Base-by-base conservation (phyloP, 2,329 filamentous ascomycete species). In the Microdochium bolleyi region DNA sequence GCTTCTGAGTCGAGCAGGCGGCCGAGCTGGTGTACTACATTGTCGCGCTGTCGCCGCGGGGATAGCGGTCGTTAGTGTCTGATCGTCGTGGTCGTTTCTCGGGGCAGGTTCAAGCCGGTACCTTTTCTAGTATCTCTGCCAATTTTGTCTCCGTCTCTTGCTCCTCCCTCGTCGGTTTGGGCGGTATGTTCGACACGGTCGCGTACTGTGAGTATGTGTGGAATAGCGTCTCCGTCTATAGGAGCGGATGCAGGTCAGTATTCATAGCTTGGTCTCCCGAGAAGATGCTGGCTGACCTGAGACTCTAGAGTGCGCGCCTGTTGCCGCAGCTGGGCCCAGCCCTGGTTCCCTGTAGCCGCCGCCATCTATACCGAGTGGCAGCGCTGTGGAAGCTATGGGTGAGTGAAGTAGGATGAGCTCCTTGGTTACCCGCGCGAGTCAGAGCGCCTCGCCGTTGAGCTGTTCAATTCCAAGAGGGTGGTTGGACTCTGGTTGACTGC, bases 251-350 rank as follows among this genome's bases (percentile, higher is more conserved):
- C 8, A 19, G 22, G 10, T 24, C 13, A n/a, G 16, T 53, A n/a
- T 48, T 24, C 51, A 48, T 49, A 27, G 9, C 46, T 22, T 14
- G 38, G 27, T 24, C n/a, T 10, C 11, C 5, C 9, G 22, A 14
- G 24, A 1, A n/a, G 3, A 49, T 48, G 32, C 52, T 5, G 9
- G 24, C 68, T 58, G 76, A 95, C 92, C 80, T 97, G 92, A 56
- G 87, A 89, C 71, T 99, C 94, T 57, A 96, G 77, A 48, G 85
- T 83, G 63, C 94, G 82, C 56, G 91, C 89, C 73, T 97, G 92
- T 69, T 96, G 91, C 63, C 94, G 88, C 61, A 97, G 80, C 74
- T 96, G 91, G 64, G 90, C 86, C 94, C 94, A 99, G 73, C 91
- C 86, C 57, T 80, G 77, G 57, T 72, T 83, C 58, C 80, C 74